phyloP scores from a whole-genome alignment of 2,329 filamentous ascomycete genomes.

The Pseudogymnoascus sp. region DNA sequence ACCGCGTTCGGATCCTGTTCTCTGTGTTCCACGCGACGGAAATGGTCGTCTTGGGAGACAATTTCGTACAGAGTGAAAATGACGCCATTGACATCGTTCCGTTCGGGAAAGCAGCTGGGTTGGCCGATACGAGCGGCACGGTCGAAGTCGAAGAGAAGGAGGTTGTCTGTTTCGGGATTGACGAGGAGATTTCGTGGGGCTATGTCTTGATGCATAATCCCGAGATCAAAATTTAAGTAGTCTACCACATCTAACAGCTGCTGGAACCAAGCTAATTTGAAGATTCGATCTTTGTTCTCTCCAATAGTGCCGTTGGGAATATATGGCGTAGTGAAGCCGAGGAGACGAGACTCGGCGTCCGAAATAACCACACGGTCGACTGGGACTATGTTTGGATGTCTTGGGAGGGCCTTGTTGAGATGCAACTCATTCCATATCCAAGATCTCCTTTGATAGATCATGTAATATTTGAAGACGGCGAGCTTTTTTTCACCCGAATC shows the following conservation, averaged over 20 bases:
- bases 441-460: not conserved
- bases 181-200: conserved; percentile 32
- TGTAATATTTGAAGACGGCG: not conserved
- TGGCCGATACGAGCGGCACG: conserved; percentile 20
- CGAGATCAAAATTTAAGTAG: conserved; percentile 31
- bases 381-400: conserved; percentile 32
- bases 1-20: not conserved
- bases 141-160: conserved; percentile 34
- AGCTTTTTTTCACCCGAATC: not conserved
- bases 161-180: conserved; percentile 26
- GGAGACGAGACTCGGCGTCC: conserved; percentile 26
- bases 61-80: conserved; percentile 19
- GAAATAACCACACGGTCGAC: conserved; percentile 32
- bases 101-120: conserved; percentile 12
- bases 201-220: conserved; percentile 34
- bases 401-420: conserved; percentile 30
- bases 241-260: conserved; percentile 33
- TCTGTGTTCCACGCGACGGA: not conserved
- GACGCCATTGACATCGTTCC: conserved; percentile 23
- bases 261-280: conserved; percentile 31
- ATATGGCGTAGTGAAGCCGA: conserved; percentile 33
- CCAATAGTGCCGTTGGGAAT: conserved; percentile 31
- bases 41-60: conserved; percentile 15
- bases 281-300: conserved; percentile 24
- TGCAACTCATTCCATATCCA: conserved; percentile 31